Evolutionary conservation across 805 yeast genomes (phyloP).

Genomic region (Sporopachydermia lactativora): DNA sequence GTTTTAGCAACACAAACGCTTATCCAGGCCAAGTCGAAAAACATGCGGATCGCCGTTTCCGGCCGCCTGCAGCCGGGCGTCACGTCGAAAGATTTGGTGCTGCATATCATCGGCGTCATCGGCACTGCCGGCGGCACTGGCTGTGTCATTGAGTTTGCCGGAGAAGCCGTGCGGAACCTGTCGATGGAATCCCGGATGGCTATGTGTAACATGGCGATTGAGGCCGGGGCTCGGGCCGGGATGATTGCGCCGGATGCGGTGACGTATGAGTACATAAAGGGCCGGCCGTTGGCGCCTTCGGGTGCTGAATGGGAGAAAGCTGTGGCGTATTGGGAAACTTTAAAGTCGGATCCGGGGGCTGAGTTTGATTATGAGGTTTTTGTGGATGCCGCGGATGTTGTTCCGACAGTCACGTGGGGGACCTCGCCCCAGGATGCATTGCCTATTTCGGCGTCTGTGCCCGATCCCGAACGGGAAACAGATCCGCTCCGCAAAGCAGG

Average conservation of each 20-base stretch:
- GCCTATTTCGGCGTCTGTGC: conserved; percentile 82
- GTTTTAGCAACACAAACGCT: conserved; percentile 92
- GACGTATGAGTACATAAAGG: conserved; percentile 80
- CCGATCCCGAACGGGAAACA: conserved; percentile 64
- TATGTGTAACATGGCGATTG: conserved; percentile 97
- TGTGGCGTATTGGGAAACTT: conserved; percentile 75
- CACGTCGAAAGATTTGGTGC: conserved; percentile 88
- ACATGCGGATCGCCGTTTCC: conserved; percentile 79
- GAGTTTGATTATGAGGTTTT: conserved; percentile 71
- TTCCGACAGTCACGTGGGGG: conserved; percentile 99
- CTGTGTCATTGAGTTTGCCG: conserved; percentile 90
- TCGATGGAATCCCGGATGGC: conserved; percentile 99
- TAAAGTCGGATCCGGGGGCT: conserved; percentile 84
- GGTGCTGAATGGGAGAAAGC: conserved; percentile 96
- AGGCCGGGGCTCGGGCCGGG: conserved; percentile 99
- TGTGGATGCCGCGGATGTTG: conserved; percentile 71
- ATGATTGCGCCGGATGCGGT: conserved; percentile 93
- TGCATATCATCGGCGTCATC: conserved; percentile 89
- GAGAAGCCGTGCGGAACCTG: conserved; percentile 79
- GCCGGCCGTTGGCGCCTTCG: conserved; percentile 88
- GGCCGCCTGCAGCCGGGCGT: conserved; percentile 82
- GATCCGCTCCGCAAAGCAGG: conserved; percentile 62
- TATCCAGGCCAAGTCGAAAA: conserved; percentile 88
- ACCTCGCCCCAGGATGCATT: conserved; percentile 98
- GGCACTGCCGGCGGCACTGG: conserved; percentile 99